Conservation (phyloP, 2,329 filamentous ascomycete genomes). For the Ophiocordyceps unilateralis region DNA sequence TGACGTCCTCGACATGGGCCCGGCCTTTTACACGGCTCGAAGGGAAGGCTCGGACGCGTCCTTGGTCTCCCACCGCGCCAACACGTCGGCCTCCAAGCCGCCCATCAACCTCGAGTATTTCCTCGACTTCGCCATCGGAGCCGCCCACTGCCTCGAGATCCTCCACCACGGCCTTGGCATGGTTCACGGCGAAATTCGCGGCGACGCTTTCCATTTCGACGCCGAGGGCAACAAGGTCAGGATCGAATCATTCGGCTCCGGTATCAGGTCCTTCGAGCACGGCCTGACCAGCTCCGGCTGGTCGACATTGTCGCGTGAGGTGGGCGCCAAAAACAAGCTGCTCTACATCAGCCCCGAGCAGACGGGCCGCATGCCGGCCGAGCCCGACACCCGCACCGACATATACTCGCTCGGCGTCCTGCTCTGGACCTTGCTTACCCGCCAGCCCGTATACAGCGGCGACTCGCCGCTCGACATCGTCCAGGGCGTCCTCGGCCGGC, state of each 20-base stretch:
- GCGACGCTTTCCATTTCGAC: slow-evolving; percentile 82
- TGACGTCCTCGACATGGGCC: slow-evolving; percentile 59
- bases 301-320: slow-evolving; percentile 65
- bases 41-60: slow-evolving; percentile 32
- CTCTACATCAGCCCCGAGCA: slow-evolving; percentile 90
- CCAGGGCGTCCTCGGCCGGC: slow-evolving; percentile 67
- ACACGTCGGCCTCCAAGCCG: slow-evolving; percentile 29
- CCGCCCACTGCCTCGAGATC: slow-evolving; percentile 70
- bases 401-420: slow-evolving; percentile 84
- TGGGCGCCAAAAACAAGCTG: slow-evolving; percentile 76
- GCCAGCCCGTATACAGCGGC: slow-evolving; percentile 64
- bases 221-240: slow-evolving; percentile 53
- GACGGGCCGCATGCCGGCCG: slow-evolving; percentile 79
- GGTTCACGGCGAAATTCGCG: slow-evolving; percentile 79
- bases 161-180: slow-evolving; percentile 78
- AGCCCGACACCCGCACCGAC: slow-evolving; percentile 82
- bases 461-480: slow-evolving; percentile 75
- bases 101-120: slow-evolving; percentile 60
- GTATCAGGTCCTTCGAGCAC: slow-evolving; percentile 76
- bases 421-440: slow-evolving; percentile 74
- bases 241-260: slow-evolving; percentile 72
- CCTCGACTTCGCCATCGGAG: slow-evolving; percentile 80
- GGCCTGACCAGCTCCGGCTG: slow-evolving; percentile 74
- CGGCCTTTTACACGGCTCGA: slow-evolving; percentile 46
- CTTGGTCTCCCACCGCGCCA: slow-evolving; percentile 21